A percentile compares a stretch with the other conserved stretches of the same genome.
These are phyloP conservation scores for Alternaria sp. DNA, from an alignment of 2,329 filamentous ascomycete genomes.

Conservation along the genomic window DNA sequence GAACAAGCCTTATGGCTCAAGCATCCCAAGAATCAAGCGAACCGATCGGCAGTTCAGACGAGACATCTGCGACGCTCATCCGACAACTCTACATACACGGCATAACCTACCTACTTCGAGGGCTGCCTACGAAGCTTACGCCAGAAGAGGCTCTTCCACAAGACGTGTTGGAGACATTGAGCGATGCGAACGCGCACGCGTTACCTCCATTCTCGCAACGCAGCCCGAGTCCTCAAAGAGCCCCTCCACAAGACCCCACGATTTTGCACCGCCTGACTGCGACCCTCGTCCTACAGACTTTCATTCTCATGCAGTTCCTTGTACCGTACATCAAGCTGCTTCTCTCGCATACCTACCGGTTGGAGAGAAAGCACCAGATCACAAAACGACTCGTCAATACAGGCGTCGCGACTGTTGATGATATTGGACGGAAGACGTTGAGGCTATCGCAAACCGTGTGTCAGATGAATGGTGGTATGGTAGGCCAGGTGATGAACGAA, in stretches of 20 bases:
- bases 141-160: slow-evolving; percentile 65
- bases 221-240: slow-evolving; percentile 12
- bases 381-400: slow-evolving; percentile 65
- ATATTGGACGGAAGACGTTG: slow-evolving; percentile 62
- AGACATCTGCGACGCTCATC: slow-evolving; percentile 58
- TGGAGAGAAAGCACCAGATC: slow-evolving; percentile 73
- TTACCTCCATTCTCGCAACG: slow-evolving; percentile 26
- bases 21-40: slow-evolving; percentile 57
- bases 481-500: slow-evolving; percentile 67
- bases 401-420: slow-evolving; percentile 63
- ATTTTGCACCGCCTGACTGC: slow-evolving; percentile 68
- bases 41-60: slow-evolving; percentile 36
- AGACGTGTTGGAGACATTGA: slow-evolving; percentile 27
- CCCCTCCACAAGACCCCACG: slow-evolving; percentile 50
- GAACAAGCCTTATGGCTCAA: slow-evolving; percentile 58
- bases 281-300: slow-evolving; percentile 64
- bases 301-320: slow-evolving; percentile 67
- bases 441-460: slow-evolving; percentile 64
- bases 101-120: slow-evolving; percentile 69
- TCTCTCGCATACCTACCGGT: slow-evolving; percentile 64
- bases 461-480: slow-evolving; percentile 69
- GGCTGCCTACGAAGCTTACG: slow-evolving; percentile 66
- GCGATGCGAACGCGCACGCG: slow-evolving; percentile 26
- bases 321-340: slow-evolving; percentile 68
- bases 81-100: slow-evolving; percentile 71